Base-by-base conservation (phyloP, 1,284 basidiomycete species). In the Malassezia vespertilionis region DNA sequence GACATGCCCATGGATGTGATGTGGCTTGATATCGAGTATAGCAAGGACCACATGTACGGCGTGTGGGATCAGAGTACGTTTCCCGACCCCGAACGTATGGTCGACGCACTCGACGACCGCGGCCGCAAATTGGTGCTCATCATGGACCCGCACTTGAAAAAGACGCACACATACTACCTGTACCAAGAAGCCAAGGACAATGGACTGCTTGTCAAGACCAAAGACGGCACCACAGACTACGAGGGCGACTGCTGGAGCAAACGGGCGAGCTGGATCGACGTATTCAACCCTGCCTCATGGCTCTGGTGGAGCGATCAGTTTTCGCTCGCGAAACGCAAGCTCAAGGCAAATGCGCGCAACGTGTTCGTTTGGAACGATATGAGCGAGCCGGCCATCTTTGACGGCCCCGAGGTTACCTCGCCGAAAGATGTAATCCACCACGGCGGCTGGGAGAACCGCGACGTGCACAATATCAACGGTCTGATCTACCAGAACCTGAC, bases 221-320 rank as follows among this genome's bases (percentile, higher is more conserved):
- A 77, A 23, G 84, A 87, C 44, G 77, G 83, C 48, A 69, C 71
- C 33, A 78, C 76, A 36, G 87, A 96, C 72, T 91, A 86, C 65
- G 89, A 95, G 66, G 91, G 91, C 21, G 95, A 88, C 88, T 99
- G 93, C 74, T 99, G 91, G 91, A 81, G 84, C 31, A 93, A 93
- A 23, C 85, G 82, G 65, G 85, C 82, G 43, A 84, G 87, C 10
- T 99, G 90, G 90, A 82, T 90, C 42, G 93, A 99, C 72, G 91
- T 87, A 74, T 93, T 97, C 79, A 83, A 96, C 68, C 89, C 89
- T 10, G 76, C 74, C 33, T 80, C 80, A 46, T 91, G 86, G 86
- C 78, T 81, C 26, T 91, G 89, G 84, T 97, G 90, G 89, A 54
- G 53, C 8, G 57, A 58, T 8, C 61, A 61, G 33, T 63, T 57